Evolutionary conservation across 306 rosid genomes (phyloP).

Genomic region (Cucurbita argyrosperma): DNA sequence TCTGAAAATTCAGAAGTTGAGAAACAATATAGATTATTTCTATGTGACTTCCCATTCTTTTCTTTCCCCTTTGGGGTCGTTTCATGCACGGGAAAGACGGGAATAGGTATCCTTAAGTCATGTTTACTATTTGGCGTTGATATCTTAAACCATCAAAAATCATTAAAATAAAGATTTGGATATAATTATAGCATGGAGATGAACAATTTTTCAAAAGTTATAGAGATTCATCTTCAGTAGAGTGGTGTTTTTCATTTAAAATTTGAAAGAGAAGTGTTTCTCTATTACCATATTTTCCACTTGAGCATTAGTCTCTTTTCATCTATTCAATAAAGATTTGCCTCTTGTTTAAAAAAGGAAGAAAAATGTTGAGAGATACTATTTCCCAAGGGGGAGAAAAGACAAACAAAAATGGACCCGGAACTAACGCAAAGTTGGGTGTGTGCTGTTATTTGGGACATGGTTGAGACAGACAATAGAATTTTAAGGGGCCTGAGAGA

Average conservation of each 20-base stretch:
- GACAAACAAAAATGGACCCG: too few species aligned
- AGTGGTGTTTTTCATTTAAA: too few species aligned
- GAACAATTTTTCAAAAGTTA: neutral
- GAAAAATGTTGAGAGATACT: too few species aligned
- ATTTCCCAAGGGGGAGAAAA: too few species aligned
- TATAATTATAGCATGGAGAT: neutral
- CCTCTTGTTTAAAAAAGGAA: too few species aligned
- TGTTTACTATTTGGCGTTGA: neutral
- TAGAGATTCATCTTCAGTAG: neutral
- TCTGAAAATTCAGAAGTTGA: conserved; percentile 1
- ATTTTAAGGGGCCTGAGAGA: too few species aligned
- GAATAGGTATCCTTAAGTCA: neutral
- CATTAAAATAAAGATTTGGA: neutral
- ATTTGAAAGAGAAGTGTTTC: neutral
- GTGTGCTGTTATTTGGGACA: too few species aligned
- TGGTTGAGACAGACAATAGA: too few species aligned
- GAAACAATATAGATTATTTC: neutral
- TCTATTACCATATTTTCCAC: neutral
- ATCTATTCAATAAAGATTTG: too few species aligned
- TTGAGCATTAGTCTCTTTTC: neutral
- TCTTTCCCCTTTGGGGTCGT: neutral
- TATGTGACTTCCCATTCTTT: neutral
- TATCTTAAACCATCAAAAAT: conserved; percentile 1
- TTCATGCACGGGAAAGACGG: neutral
- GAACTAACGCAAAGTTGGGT: too few species aligned